A percentile compares a stretch with the other conserved stretches of the same genome.
Evolutionary conservation across 805 yeast species (phyloP).

Genomic region (Wickerhamomyces strasburgensis): DNA sequence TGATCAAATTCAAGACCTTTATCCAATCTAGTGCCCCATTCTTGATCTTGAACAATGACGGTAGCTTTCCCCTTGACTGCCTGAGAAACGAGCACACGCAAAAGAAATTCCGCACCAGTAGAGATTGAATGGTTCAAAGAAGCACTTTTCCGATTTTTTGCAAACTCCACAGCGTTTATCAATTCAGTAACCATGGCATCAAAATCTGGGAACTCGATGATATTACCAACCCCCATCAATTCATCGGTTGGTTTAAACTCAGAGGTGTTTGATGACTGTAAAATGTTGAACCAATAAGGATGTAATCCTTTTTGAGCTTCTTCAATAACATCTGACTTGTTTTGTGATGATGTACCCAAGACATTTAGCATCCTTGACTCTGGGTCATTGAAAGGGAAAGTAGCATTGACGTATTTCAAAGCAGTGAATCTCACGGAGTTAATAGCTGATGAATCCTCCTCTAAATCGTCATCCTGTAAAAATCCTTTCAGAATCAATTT

Average conservation of each 20-base stretch:
- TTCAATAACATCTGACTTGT: constrained; percentile 69
- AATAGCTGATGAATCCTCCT: constrained; percentile 28
- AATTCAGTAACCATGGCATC: constrained; percentile 31
- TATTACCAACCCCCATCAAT: constrained; percentile 35
- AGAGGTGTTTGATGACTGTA: constrained; percentile 39
- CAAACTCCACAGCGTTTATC: constrained; percentile 22
- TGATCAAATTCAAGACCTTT: constrained; percentile 64
- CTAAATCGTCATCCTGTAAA: constrained; percentile 31
- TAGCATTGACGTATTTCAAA: constrained; percentile 56
- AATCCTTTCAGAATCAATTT: constrained; percentile 33
- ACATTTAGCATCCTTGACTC: constrained; percentile 65
- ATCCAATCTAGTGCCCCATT: constrained; percentile 67
- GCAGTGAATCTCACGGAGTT: constrained; percentile 59
- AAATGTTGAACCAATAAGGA: constrained; percentile 71
- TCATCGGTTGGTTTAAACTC: constrained; percentile 42
- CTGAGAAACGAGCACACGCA: constrained; percentile 61
- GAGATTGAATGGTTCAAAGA: constrained; percentile 30
- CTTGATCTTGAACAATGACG: constrained; percentile 61
- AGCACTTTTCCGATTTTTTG: constrained; percentile 22
- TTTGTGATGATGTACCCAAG: constrained; percentile 51
- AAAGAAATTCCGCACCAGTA: constrained; percentile 46
- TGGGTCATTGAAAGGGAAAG: constrained; percentile 63
- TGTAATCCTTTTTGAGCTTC: constrained; percentile 77
- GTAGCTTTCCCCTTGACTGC: constrained; percentile 48
- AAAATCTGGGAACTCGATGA: constrained; percentile 52